These are phyloP conservation scores for Fusarium camptoceras DNA, from an alignment of 2,329 filamentous ascomycete genomes.

Conservation along the genomic window DNA sequence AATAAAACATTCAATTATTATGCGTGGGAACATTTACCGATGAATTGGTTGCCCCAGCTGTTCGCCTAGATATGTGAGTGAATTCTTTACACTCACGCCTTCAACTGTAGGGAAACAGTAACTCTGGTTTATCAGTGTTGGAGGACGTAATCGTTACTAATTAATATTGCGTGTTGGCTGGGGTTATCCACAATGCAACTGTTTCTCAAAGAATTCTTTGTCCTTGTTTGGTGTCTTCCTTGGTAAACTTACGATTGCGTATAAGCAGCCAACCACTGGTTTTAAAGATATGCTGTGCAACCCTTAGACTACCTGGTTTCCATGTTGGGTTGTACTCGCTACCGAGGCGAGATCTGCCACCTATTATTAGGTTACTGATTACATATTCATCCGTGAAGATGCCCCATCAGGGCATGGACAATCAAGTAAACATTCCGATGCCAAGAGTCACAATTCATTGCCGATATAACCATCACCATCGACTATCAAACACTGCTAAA, in stretches of 20 bases:
- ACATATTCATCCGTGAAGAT: not conserved
- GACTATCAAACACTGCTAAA: not conserved
- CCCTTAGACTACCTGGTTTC: not conserved
- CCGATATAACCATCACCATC: constrained; percentile 8
- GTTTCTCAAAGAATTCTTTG: not conserved
- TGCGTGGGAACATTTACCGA: not conserved
- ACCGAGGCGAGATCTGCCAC: constrained; percentile 22
- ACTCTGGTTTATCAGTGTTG: not conserved
- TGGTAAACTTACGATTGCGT: constrained; percentile 3
- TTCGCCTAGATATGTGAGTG: not conserved
- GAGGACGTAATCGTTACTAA: not conserved
- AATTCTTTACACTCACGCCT: not conserved
- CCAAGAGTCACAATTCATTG: constrained; percentile 16
- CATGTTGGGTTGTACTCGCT: constrained; percentile 5
- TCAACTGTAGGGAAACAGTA: not conserved
- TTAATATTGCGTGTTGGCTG: not conserved
- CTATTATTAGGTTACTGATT: constrained; percentile 35
- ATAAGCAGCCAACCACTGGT: not conserved
- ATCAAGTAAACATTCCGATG: constrained; percentile 19
- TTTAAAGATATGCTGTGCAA: not conserved
- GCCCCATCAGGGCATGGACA: not conserved
- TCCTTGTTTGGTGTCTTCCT: not conserved
- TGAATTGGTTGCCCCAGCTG: not conserved
- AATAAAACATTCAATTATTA: not conserved
- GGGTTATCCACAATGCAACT: constrained; percentile 2